Evolutionary conservation across 2,329 filamentous ascomycete species (phyloP), one percentile per base, ranked within the genome.

Genomic region (Trichoderma sp.): DNA sequence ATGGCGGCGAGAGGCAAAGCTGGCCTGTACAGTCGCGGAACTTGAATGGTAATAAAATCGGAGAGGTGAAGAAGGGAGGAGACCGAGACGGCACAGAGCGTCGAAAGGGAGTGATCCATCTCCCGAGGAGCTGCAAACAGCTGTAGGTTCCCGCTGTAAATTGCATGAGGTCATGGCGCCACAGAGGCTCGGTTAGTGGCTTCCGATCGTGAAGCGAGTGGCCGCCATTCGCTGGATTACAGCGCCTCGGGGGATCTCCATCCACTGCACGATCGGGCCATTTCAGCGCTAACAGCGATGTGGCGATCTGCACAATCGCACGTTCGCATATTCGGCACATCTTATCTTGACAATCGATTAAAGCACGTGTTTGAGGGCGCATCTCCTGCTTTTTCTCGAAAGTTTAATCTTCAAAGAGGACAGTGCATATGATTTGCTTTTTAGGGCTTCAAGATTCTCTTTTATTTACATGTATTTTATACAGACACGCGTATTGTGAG

Each of bases 101-200:
- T n/a, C 2, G 7, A 28, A 26, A 50, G 12, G 55, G 26, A 59
- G 34, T n/a, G 20, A n/a, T 15, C 11, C 17, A 59, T 32, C 17
- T n/a, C 2, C 34, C 20, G 11, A 55, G 28, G 11, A 43, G 34
- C 68, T 58, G 67, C 67, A 58, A 71, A 36, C 68, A 71, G 68
- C 68, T 66, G 61, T 43, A 43, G 3, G 39, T n/a, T 43, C 68
- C 64, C 50, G 13, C 32, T 68, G 36, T 39, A 62, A 61, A 43
- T 71, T 71, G 39, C 28, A 71, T 72, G 70, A 72, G 70, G 70
- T 72, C 70, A 72, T 72, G 47, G 58, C 65, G 66, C 65, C 70
- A 64, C 32, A 58, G 59, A 32, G 23, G 15, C 28, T 32, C 30
- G 39, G 53, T 62, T 69, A 69, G 67, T 58, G 67, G 67, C 28